Evolutionary conservation across 2,329 filamentous ascomycete species (phyloP).

Genomic region (Sclerotiophoma versabilis): DNA sequence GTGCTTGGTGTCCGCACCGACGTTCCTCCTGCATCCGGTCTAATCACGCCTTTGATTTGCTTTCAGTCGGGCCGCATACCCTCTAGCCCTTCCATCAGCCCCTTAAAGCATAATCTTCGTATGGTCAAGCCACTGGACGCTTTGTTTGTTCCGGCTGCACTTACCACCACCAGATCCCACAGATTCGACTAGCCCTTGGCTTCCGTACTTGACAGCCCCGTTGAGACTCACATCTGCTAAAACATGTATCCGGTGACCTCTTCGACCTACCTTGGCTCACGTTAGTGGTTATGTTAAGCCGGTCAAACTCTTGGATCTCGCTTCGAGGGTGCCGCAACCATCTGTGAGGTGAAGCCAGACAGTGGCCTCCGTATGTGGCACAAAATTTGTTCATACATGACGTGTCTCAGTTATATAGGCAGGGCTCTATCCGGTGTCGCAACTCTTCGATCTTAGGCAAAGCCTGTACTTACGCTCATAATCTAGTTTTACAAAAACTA

Average conservation of each 20-base stretch:
- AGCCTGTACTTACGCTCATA: not conserved
- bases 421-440: not conserved
- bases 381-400: not conserved
- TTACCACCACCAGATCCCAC: constrained; percentile 1
- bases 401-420: constrained; percentile 2
- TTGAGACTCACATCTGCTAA: not conserved
- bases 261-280: constrained; percentile 3
- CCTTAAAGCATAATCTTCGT: not conserved
- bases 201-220: not conserved
- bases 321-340: constrained; percentile 5
- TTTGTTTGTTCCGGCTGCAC: constrained; percentile 6
- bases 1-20: not conserved
- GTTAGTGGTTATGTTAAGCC: not conserved
- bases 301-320: not conserved
- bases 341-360: not conserved
- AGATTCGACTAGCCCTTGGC: constrained; percentile 14
- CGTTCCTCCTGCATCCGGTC: not conserved
- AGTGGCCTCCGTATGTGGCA: constrained; percentile 10
- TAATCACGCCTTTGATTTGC: not conserved
- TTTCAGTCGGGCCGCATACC: not conserved
- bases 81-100: not conserved
- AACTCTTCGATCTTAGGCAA: not conserved
- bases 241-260: constrained; percentile 8
- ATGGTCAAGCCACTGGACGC: not conserved
- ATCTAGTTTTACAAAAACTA: not conserved